These are phyloP conservation scores for Apiotrichum brassicae DNA, from an alignment of 1,284 basidiomycete species.

Conservation along the genomic window DNA sequence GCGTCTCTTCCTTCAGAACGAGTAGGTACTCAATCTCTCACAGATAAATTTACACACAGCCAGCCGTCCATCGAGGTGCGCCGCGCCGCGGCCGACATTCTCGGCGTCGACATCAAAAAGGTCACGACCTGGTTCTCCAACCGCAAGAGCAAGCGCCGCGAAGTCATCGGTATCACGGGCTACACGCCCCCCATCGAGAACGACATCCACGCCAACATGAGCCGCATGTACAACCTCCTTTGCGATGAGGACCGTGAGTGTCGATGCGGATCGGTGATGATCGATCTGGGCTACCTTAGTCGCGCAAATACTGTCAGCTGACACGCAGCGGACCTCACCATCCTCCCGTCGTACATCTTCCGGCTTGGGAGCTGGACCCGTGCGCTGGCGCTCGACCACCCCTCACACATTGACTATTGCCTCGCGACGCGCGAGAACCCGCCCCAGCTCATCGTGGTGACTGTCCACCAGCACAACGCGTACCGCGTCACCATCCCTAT, in stretches of 20 bases:
- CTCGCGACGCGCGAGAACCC: slow-evolving; percentile 11
- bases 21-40: not conserved
- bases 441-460: not conserved
- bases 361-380: slow-evolving; percentile 29
- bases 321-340: not conserved
- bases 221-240: not conserved
- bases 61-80: not conserved
- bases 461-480: not conserved
- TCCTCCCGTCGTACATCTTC: slow-evolving; percentile 27
- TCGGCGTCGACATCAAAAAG: not conserved
- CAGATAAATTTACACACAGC: no score
- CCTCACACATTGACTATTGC: slow-evolving; percentile 23
- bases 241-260: slow-evolving; percentile 17
- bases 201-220: not conserved
- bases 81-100: not conserved
- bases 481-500: slow-evolving; percentile 4
- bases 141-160: not conserved
- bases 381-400: slow-evolving; percentile 19
- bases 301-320: not conserved
- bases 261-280: not conserved
- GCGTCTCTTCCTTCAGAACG: not conserved
- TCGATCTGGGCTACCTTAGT: no score
- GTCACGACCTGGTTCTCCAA: not conserved
- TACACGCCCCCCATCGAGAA: not conserved
- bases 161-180: not conserved